These are phyloP conservation scores for Yamadazyma scolyti DNA, from an alignment of 805 yeast species.

Conservation along the genomic window DNA sequence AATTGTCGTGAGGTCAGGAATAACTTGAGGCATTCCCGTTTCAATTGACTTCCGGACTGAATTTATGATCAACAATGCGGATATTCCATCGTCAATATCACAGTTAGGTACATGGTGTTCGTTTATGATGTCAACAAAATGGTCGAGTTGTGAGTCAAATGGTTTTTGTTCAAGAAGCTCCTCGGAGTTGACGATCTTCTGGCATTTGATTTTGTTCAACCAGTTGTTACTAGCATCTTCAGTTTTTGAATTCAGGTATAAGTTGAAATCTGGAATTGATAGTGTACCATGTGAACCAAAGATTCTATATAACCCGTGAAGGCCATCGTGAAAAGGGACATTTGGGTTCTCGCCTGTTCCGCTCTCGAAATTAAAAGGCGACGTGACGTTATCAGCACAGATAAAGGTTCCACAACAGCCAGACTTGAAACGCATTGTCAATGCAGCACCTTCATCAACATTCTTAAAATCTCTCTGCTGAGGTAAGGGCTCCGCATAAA, in stretches of 20 bases:
- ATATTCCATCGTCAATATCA: conserved; percentile 34
- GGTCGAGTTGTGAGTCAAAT: conserved; percentile 37
- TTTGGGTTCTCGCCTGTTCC: conserved; percentile 45
- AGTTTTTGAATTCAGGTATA: conserved; percentile 17
- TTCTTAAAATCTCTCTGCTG: conserved; percentile 24
- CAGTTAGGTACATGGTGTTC: conserved; percentile 26
- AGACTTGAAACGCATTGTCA: conserved; percentile 32
- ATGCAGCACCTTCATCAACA: conserved; percentile 42
- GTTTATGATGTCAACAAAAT: conserved; percentile 31
- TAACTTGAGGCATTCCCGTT: conserved; percentile 30
- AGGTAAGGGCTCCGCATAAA: conserved; percentile 35
- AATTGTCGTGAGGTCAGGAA: conserved; percentile 20
- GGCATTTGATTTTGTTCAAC: conserved; percentile 11
- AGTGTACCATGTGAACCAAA: conserved; percentile 38
- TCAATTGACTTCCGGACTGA: conserved; percentile 32
- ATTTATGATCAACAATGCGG: conserved; percentile 33
- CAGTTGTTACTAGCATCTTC: conserved; percentile 15
- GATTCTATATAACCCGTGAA: conserved; percentile 34
- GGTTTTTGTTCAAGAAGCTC: conserved; percentile 16
- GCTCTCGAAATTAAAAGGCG: conserved; percentile 38
- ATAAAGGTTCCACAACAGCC: conserved; percentile 40
- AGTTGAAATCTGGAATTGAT: conserved; percentile 37
- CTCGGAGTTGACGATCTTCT: conserved; percentile 10
- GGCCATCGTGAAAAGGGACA: conserved; percentile 25
- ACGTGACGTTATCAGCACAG: conserved; percentile 38